Base-by-base conservation (phyloP, 371 early-diverging fungal species). In the Syncephalastrum sp. region DNA sequence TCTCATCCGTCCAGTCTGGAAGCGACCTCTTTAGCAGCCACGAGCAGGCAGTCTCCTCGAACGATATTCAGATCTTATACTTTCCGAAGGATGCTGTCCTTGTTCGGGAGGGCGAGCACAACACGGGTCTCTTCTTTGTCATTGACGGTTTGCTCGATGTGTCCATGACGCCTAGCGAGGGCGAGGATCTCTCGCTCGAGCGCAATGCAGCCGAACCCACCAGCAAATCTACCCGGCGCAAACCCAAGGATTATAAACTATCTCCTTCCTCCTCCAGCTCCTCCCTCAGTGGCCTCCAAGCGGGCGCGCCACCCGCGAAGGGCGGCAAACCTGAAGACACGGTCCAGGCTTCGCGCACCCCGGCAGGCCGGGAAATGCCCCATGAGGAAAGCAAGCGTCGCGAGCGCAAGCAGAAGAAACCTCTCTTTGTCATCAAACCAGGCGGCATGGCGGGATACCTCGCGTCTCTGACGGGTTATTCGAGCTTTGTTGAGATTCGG, bases 381-480 rank as follows among this genome's bases (percentile, higher is more conserved):
- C 47, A 42, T 23, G 50, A 57, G 25, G 57, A 54, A 12, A 50
- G 59, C 6, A 54, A 62, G 15, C 57, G 59, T 23, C 50, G 60
- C 42, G 50, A 57, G 8, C 59, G 61, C 16, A 70, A 61, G 41
- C 56, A 45, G 38, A 64, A 73, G 24, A 75, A 75, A 41, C 83
- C 86, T 3, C 53, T 88, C 57, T 94, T 90, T 64, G 68, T 81
- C 25, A 86, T 96, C 52, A 71, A 83, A 16, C 87, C 94, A 1
- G 97, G 97, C 56, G 92, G 93, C 4, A 44, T 98, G 5, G 95
- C 93, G 0, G 97, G 97, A 1, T 97, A 97, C 65, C 68, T 97
- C 43, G 83, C 92, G 13, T 93, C 96, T 4, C 59, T 98, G 47
- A 95, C 94, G 2, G 95, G 94, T 16, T 89, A 92, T 76, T 86